Evolutionary conservation across 441 rosid genomes (phyloP).

Genomic region (Croton setiger): DNA sequence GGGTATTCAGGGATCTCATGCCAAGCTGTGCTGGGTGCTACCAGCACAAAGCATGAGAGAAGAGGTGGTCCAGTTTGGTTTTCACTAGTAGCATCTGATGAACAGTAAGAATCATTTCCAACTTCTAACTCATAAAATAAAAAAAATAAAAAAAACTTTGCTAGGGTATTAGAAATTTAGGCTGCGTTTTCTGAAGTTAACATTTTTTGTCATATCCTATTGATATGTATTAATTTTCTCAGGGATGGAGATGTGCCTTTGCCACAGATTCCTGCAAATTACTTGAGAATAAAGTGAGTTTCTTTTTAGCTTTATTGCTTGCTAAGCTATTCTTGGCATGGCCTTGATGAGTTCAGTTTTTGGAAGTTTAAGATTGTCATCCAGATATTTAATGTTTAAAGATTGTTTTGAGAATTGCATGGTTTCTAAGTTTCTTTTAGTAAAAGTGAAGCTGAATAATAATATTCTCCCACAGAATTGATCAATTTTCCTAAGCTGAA

Average conservation of each 20-base stretch:
- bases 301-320: slow-evolving; percentile 16
- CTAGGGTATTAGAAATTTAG: background rate
- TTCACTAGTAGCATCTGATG: slow-evolving; percentile 59
- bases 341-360: slow-evolving; percentile 3
- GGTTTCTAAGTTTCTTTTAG: background rate
- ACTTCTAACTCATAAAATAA: slow-evolving; percentile 18
- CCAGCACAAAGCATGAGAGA: slow-evolving; percentile 36
- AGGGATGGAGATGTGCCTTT: slow-evolving; percentile 60
- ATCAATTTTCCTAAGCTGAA: background rate
- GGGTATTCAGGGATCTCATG: slow-evolving; percentile 32
- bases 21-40: slow-evolving; percentile 38
- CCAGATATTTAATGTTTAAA: background rate
- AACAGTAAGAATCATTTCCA: slow-evolving; percentile 47
- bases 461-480: background rate
- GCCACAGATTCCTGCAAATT: slow-evolving; percentile 62
- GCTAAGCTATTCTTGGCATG: slow-evolving; percentile 1
- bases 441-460: background rate
- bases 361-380: background rate
- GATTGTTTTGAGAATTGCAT: slow-evolving; percentile 1
- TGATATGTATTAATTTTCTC: slow-evolving; percentile 22
- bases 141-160: background rate
- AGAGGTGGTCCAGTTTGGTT: slow-evolving; percentile 59
- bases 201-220: background rate
- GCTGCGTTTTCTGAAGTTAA: background rate
- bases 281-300: slow-evolving; percentile 72